Percentiles rank a stretch among this genome's conserved stretches.
phyloP scores from a whole-genome alignment of 2,329 filamentous ascomycete genomes.

The Pseudopyricularia cyperi region DNA sequence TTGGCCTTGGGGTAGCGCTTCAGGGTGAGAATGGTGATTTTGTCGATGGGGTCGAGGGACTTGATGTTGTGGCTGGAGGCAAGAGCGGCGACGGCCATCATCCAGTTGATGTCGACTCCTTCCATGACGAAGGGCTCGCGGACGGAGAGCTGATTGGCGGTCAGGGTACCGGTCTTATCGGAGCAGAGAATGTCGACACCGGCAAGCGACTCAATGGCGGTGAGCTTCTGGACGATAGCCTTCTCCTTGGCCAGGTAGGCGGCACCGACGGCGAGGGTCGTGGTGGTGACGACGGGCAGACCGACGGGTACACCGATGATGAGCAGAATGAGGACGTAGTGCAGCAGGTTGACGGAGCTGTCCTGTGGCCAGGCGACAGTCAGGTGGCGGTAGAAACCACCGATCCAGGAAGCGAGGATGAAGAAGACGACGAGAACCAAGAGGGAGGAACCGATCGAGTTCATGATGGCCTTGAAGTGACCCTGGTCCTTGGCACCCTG shows the following conservation, averaged over 20 bases:
- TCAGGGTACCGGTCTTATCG: slow-evolving; percentile 65
- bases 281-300: slow-evolving; percentile 65
- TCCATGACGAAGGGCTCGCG: slow-evolving; percentile 66
- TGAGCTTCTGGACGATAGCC: slow-evolving; percentile 45
- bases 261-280: slow-evolving; percentile 44
- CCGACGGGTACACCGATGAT: slow-evolving; percentile 71
- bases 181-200: slow-evolving; percentile 60
- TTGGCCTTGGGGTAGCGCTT: slow-evolving; percentile 66
- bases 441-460: slow-evolving; percentile 63
- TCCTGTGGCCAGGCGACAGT: slow-evolving; percentile 44
- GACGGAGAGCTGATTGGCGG: slow-evolving; percentile 62
- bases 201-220: slow-evolving; percentile 53
- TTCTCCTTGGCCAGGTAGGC: slow-evolving; percentile 41
- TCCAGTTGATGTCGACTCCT: slow-evolving; percentile 70
- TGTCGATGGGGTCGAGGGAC: slow-evolving; percentile 68
- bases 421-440: slow-evolving; percentile 67
- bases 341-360: slow-evolving; percentile 50
- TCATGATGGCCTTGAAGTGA: slow-evolving; percentile 73
- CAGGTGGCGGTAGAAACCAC: slow-evolving; percentile 64
- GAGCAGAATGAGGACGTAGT: slow-evolving; percentile 57
- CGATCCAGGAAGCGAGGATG: slow-evolving; percentile 64
- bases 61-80: slow-evolving; percentile 70
- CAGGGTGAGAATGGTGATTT: slow-evolving; percentile 64
- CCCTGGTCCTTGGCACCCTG: slow-evolving; percentile 64
- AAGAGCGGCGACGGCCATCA: slow-evolving; percentile 69